These are phyloP conservation scores for Aspergillus nanangensis DNA, from an alignment of 495 filamentous ascomycete species.

Conservation along the genomic window DNA sequence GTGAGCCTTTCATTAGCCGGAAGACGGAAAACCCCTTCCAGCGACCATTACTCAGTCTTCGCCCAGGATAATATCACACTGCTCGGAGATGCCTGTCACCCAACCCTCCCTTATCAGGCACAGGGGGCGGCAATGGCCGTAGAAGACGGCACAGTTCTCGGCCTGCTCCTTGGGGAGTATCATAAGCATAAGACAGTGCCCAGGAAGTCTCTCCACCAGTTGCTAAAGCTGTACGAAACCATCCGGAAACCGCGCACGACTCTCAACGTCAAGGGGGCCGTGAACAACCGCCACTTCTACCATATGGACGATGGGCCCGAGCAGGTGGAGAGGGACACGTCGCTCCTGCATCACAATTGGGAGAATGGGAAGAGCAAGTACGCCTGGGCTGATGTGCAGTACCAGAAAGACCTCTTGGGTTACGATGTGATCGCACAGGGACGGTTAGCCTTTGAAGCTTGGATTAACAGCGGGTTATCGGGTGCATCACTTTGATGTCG, in stretches of 20 bases:
- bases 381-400: no score
- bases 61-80: conserved; percentile 43
- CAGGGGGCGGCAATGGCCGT: conserved; percentile 38
- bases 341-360: no score
- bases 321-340: no score
- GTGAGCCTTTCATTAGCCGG: conserved; percentile 1
- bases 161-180: conserved; percentile 28
- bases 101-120: conserved; percentile 54
- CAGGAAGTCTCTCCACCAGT: conserved; percentile 1
- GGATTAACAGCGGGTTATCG: no score
- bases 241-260: conserved; percentile 53
- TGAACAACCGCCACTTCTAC: conserved; percentile 44
- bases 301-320: conserved; percentile 56
- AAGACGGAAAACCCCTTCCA: no score
- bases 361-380: no score
- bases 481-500: no score
- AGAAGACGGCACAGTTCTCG: conserved; percentile 42
- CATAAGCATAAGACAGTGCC: conserved; percentile 1
- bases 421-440: no score
- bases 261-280: conserved; percentile 40
- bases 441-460: no score
- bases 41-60: not conserved
- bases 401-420: no score
- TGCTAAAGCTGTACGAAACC: conserved; percentile 50
- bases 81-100: conserved; percentile 55